Evolutionary conservation across 2,329 filamentous ascomycete genomes (phyloP), one percentile per base, ranked within the genome.

Genomic region (Phaeosphaeriaceae sp.): DNA sequence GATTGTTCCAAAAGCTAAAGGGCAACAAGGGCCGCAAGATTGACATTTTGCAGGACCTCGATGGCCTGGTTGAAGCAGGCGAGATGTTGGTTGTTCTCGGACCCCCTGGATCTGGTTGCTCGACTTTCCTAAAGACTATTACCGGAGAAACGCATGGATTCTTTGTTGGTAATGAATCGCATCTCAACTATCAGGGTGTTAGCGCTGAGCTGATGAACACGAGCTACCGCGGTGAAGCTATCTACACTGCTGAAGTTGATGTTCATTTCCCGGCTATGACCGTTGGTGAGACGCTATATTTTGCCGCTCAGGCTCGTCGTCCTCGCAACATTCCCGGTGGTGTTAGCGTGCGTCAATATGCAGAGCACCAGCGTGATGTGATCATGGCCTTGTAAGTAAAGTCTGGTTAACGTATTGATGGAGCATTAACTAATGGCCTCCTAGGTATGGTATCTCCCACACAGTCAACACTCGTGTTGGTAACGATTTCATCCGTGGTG

Each of bases 181-280:
- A 89, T 54, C 85, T 96, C 67, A 93, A 95, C 75, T 96, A 95
- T 67, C 88, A 94, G 81, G 84, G 87, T 59, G 81, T 90, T 63
- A 77, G 83, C 2, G 81, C 89, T 47, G 76, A 89, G 65, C 83
- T 90, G 67, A 93, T 94, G 88, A 84, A 89, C 74, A 84, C 83
- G 9, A 79, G 83, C 54, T 92, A 93, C 76, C 86, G 89, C 21
- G 90, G 90, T 58, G 90, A 95, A 74, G 89, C 89, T 54, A 92
- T 94, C 70, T 94, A 94, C 75, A 92, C 89, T 0, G 89, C 89
- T 50, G 90, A 94, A 71, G 87, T 90, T 29, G 91, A 95, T 68
- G 87, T 89, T 4, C 89, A 92, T 73, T 92, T 92, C 66, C 88
- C 89, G 11, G 83, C 87, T 75, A 75, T 94, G 62, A 86, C 83